phyloP scores from a whole-genome alignment of 495 filamentous ascomycete species.

The Neurospora africana region DNA sequence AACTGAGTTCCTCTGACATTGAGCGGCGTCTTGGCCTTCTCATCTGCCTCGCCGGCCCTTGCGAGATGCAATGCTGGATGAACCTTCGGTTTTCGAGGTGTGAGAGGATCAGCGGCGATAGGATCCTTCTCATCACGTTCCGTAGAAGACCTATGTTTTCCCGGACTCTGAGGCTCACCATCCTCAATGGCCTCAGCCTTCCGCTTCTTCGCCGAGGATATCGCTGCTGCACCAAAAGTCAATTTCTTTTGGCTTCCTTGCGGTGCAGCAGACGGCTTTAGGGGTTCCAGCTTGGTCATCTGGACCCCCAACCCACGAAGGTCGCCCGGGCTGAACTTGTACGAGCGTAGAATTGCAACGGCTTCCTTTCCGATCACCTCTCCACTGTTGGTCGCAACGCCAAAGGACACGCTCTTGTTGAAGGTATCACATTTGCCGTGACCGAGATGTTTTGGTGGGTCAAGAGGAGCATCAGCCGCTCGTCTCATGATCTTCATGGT shows the following conservation, averaged over 20 bases:
- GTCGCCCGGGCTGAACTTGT: conserved; percentile 79
- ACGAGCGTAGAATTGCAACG: conserved; percentile 69
- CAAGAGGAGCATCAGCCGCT: conserved; percentile 74
- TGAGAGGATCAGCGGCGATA: conserved; percentile 39
- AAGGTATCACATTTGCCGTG: conserved; percentile 91
- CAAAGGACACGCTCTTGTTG: conserved; percentile 75
- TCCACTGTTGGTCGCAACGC: conserved; percentile 65
- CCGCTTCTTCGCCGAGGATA: conserved; percentile 18
- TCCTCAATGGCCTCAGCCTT: conserved; percentile 14
- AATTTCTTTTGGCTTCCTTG: conserved; percentile 57
- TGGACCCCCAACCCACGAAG: conserved; percentile 82
- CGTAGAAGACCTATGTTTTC: conserved; percentile 1
- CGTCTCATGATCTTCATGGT: conserved; percentile 90
- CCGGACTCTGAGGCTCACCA: conserved; percentile 9
- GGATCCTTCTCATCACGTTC: conserved; percentile 32
- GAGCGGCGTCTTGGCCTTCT: conserved; percentile 50
- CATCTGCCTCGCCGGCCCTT: conserved; percentile 44
- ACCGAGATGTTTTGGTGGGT: conserved; percentile 88
- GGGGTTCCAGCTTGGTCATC: conserved; percentile 79
- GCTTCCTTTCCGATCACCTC: conserved; percentile 68
- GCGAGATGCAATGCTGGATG: conserved; percentile 47
- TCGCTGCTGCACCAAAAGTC: conserved; percentile 16
- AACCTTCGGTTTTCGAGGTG: conserved; percentile 52
- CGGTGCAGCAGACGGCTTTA: conserved; percentile 39
- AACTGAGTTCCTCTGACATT: conserved; percentile 83